Evolutionary conservation across 2,329 filamentous ascomycete genomes (phyloP).

Genomic region (Botrytis medusae): DNA sequence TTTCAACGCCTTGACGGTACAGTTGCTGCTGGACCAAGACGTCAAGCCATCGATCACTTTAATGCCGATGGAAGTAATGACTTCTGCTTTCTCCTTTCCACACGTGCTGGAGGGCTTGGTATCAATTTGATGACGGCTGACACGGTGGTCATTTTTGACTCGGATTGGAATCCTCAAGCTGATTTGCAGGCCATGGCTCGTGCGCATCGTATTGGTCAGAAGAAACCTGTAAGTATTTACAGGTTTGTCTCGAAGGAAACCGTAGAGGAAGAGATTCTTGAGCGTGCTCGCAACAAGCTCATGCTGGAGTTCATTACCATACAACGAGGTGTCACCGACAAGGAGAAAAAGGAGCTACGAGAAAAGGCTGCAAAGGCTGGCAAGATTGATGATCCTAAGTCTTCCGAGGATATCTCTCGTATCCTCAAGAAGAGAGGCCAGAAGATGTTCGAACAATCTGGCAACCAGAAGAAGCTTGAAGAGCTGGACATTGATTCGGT

Average conservation of each 20-base stretch:
- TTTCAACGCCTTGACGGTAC: slow-evolving; percentile 96
- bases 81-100: slow-evolving; percentile 94
- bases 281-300: slow-evolving; percentile 94
- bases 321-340: slow-evolving; percentile 93
- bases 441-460: slow-evolving; percentile 97
- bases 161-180: slow-evolving; percentile 98
- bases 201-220: slow-evolving; percentile 96
- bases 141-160: slow-evolving; percentile 96
- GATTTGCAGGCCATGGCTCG: slow-evolving; percentile 98
- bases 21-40: slow-evolving; percentile 81
- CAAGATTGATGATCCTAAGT: slow-evolving; percentile 78
- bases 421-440: slow-evolving; percentile 98
- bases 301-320: slow-evolving; percentile 97
- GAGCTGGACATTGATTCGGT: slow-evolving; percentile 97
- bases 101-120: slow-evolving; percentile 91
- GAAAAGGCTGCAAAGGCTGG: slow-evolving; percentile 78
- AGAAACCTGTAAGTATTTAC: slow-evolving; percentile 93
- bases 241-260: slow-evolving; percentile 97
- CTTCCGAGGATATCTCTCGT: slow-evolving; percentile 90
- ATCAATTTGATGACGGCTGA: slow-evolving; percentile 99
- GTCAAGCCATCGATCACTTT: slow-evolving; percentile 96
- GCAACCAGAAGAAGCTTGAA: slow-evolving; percentile 94
- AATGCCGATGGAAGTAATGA: slow-evolving; percentile 95
- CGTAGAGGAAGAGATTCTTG: slow-evolving; percentile 95
- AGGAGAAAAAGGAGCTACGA: slow-evolving; percentile 74